Percentiles rank a stretch among this genome's conserved stretches.
Evolutionary conservation across 768 basidiomycete genomes (phyloP).

Genomic region (Podaxis pistillaris): DNA sequence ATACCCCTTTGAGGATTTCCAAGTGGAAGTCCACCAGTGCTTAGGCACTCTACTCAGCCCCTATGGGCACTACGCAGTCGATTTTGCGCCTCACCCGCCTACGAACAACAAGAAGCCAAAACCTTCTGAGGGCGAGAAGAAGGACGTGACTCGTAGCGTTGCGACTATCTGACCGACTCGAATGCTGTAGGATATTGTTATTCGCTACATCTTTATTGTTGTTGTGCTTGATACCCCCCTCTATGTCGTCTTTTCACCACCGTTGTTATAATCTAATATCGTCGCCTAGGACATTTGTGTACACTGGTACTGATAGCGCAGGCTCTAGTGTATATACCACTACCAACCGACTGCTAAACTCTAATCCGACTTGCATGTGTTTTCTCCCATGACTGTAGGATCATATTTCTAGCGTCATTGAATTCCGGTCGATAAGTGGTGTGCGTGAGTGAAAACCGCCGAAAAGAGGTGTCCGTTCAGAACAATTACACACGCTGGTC

Average conservation of each 20-base stretch:
- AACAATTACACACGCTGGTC: not conserved
- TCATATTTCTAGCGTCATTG: not conserved
- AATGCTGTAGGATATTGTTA: conserved; percentile 7
- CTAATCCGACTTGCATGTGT: not conserved
- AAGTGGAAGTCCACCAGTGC: conserved; percentile 73
- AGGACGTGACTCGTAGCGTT: not conserved
- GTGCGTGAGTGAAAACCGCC: conserved; percentile 2
- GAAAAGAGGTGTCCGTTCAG: not conserved
- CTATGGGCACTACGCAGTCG: conserved; percentile 55
- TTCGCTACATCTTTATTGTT: conserved; percentile 8
- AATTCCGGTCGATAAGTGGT: not conserved
- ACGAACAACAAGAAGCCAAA: not conserved
- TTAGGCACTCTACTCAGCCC: conserved; percentile 67
- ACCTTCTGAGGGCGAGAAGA: conserved; percentile 3
- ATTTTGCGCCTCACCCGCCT: conserved; percentile 38
- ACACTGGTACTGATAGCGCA: conserved; percentile 5
- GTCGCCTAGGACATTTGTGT: conserved; percentile 3
- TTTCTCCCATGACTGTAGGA: conserved; percentile 4
- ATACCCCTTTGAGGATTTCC: conserved; percentile 71
- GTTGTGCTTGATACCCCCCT: conserved; percentile 11
- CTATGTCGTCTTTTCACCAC: not conserved
- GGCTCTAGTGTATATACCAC: conserved; percentile 5
- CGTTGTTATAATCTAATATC: conserved; percentile 2
- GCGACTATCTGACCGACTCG: not conserved
- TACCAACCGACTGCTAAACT: not conserved